A percentile compares a stretch with the other conserved stretches of the same genome.
Conservation (phyloP, 2,329 filamentous ascomycete genomes). For the Apiospora pterosperma region DNA sequence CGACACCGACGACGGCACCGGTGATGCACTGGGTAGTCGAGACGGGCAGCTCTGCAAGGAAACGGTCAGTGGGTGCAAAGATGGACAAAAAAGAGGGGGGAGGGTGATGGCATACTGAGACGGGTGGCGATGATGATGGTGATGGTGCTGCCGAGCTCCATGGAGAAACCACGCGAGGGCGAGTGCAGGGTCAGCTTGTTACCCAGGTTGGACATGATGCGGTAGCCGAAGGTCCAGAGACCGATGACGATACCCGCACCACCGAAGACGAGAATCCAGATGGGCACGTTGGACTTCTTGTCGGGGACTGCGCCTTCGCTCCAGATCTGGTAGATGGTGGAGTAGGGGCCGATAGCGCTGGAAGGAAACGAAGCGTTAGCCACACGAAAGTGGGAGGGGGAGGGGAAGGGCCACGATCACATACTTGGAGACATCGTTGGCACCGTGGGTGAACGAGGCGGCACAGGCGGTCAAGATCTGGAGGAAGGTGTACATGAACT, state of each 20-base stretch:
- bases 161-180: conserved; percentile 55
- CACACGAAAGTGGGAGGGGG: not conserved
- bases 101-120: conserved; percentile 34
- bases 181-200: conserved; percentile 63
- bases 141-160: conserved; percentile 59
- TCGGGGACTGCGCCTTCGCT: conserved; percentile 39
- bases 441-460: conserved; percentile 63
- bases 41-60: conserved; percentile 48
- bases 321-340: conserved; percentile 62
- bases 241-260: conserved; percentile 51
- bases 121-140: conserved; percentile 63
- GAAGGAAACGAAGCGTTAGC: not conserved
- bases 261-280: conserved; percentile 58
- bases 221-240: conserved; percentile 59
- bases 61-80: not conserved
- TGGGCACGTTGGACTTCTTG: conserved; percentile 47
- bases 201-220: conserved; percentile 61
- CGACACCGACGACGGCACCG: conserved; percentile 60
- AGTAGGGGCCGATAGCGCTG: conserved; percentile 58
- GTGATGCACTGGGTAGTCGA: conserved; percentile 65
- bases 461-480: conserved; percentile 59
- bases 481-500: conserved; percentile 59
- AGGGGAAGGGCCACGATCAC: not conserved
- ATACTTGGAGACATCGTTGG: conserved; percentile 52
- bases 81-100: not conserved